Evolutionary conservation across 1,284 basidiomycete species (phyloP).

Genomic region (Cryptococcus sp.): DNA sequence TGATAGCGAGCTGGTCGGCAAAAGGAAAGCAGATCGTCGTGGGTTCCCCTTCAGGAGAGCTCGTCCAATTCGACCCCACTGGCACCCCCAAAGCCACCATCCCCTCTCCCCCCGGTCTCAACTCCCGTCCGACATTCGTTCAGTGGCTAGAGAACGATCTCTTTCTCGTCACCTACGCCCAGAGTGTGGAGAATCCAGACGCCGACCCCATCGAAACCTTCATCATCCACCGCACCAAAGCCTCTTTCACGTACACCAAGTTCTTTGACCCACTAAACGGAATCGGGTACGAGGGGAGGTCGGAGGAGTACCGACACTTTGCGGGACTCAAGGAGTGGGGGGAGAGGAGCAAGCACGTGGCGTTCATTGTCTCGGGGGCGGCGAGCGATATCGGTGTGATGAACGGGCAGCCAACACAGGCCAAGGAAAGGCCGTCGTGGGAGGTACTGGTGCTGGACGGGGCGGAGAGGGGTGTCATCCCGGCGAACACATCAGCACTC

Average conservation of each 20-base stretch:
- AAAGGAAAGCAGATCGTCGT: conserved; percentile 58
- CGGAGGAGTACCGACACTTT: conserved; percentile 43
- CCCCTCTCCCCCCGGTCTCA: conserved; percentile 45
- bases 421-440: conserved; percentile 45
- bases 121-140: conserved; percentile 41
- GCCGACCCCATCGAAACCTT: conserved; percentile 46
- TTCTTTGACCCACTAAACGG: conserved; percentile 49
- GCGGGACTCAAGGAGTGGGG: conserved; percentile 49
- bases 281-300: conserved; percentile 46
- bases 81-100: conserved; percentile 53
- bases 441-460: conserved; percentile 54
- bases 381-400: conserved; percentile 49
- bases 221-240: conserved; percentile 43
- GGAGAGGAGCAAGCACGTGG: conserved; percentile 39
- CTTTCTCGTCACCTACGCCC: conserved; percentile 54
- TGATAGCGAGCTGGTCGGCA: conserved; percentile 54
- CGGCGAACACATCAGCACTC: conserved; percentile 53
- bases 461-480: conserved; percentile 53
- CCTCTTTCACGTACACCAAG: conserved; percentile 39
- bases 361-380: conserved; percentile 52
- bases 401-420: conserved; percentile 28
- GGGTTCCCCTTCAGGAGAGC: conserved; percentile 49
- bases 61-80: conserved; percentile 55
- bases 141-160: conserved; percentile 58
- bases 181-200: conserved; percentile 34